These are phyloP conservation scores for Brassica incana DNA, from an alignment of 345 rosid genomes.

Conservation along the genomic window DNA sequence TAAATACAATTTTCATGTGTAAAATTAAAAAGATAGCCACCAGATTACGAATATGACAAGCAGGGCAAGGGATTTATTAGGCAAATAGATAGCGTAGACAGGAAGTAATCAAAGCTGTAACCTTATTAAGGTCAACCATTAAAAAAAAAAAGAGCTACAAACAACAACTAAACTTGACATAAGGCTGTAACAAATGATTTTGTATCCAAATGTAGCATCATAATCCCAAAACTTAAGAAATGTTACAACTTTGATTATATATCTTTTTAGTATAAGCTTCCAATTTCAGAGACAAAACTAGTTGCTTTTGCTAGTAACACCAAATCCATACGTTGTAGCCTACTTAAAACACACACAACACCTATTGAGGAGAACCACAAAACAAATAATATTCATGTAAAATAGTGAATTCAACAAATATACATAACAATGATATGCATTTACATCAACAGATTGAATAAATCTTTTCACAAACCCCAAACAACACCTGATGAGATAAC, in stretches of 20 bases:
- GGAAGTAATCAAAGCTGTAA: neutral
- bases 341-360: neutral
- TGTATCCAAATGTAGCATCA: neutral
- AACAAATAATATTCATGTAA: neutral
- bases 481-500: neutral
- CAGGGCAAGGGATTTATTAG: neutral
- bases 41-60: neutral
- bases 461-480: neutral
- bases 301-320: neutral
- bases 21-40: neutral
- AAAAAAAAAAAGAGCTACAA: neutral
- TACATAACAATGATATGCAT: constrained; percentile 21
- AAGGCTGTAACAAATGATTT: neutral
- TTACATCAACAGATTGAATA: neutral
- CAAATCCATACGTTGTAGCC: neutral
- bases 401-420: constrained; percentile 11
- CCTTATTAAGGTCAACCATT: neutral
- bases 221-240: neutral
- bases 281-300: neutral
- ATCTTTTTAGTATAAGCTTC: neutral
- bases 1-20: neutral
- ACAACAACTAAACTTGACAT: neutral
- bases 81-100: neutral
- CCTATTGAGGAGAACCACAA: neutral
- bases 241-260: neutral